Conservation (phyloP, 257 asterid genomes). For the Solanum acaule region DNA sequence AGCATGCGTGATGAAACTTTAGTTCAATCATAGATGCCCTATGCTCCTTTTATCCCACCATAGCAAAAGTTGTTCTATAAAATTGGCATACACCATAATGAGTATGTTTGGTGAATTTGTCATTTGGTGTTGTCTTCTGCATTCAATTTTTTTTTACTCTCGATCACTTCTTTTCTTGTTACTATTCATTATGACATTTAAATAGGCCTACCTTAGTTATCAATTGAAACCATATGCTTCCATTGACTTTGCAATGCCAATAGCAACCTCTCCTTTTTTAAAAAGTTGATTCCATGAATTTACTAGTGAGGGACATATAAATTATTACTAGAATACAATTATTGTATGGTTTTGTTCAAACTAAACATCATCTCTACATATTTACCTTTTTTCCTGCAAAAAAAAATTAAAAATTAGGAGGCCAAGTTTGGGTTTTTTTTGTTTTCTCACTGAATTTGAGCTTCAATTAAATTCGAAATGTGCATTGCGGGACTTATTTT, state of each 20-base stretch:
- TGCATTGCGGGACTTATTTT: too few species aligned
- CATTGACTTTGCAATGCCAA: constrained; percentile 12
- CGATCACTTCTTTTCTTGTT: not conserved
- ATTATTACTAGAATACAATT: not conserved
- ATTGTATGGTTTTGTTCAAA: not conserved
- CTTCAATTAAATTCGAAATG: too few species aligned
- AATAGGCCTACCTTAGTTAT: not conserved
- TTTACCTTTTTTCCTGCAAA: not conserved
- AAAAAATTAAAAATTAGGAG: not conserved
- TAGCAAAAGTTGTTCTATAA: not conserved
- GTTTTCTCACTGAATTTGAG: too few species aligned
- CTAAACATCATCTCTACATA: not conserved
- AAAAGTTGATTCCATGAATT: not conserved
- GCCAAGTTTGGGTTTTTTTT: not conserved
- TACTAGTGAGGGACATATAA: not conserved
- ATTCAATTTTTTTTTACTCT: not conserved
- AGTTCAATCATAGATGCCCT: not conserved
- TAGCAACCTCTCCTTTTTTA: not conserved
- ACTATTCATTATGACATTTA: not conserved
- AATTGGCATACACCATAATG: not conserved
- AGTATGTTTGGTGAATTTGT: not conserved
- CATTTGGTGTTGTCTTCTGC: constrained; percentile 2
- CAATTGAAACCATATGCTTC: not conserved
- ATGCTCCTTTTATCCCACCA: not conserved
- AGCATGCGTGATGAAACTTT: not conserved